phyloP scores from a whole-genome alignment of 371 early-diverging fungal genomes.

The Zopfochytrium polystomum region DNA sequence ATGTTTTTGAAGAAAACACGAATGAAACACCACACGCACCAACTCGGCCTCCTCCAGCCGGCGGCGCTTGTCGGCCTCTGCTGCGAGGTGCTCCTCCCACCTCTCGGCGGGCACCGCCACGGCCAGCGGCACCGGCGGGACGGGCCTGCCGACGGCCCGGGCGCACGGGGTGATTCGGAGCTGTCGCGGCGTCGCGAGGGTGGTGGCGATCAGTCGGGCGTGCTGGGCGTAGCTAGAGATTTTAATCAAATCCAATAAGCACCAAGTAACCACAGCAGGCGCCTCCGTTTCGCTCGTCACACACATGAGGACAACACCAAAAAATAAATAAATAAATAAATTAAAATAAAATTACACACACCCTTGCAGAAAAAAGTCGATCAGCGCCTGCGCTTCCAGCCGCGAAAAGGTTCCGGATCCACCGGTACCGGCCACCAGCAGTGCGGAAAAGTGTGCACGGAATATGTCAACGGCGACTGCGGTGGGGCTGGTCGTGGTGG shows the following conservation, averaged over 20 bases:
- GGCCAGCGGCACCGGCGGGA: constrained; percentile 2
- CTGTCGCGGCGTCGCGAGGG: constrained; percentile 8
- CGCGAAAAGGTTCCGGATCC: not conserved
- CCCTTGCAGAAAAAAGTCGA: constrained; percentile 6
- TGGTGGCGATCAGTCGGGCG: constrained; percentile 4
- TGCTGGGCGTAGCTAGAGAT: constrained; percentile 13
- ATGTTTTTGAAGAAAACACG: not conserved
- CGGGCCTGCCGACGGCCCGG: not conserved
- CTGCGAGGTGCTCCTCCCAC: constrained; percentile 24
- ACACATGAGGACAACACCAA: not conserved
- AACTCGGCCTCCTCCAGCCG: constrained; percentile 15
- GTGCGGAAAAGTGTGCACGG: too few relatives aligned
- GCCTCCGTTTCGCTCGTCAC: not conserved
- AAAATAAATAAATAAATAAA: not conserved
- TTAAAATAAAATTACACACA: not conserved
- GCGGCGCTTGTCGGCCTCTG: constrained; percentile 19
- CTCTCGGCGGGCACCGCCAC: constrained; percentile 19
- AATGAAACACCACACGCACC: not conserved
- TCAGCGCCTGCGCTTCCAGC: not conserved
- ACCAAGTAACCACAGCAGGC: not conserved
- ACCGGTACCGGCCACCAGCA: too few relatives aligned
- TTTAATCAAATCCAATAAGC: not conserved
- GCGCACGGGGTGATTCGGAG: not conserved
- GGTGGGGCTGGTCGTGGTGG: too few relatives aligned
- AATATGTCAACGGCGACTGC: too few relatives aligned